Evolutionary conservation across 148 eudicot genomes (phyloP), one percentile per base, ranked within the genome.

Genomic region (Nepenthes gracilis): DNA sequence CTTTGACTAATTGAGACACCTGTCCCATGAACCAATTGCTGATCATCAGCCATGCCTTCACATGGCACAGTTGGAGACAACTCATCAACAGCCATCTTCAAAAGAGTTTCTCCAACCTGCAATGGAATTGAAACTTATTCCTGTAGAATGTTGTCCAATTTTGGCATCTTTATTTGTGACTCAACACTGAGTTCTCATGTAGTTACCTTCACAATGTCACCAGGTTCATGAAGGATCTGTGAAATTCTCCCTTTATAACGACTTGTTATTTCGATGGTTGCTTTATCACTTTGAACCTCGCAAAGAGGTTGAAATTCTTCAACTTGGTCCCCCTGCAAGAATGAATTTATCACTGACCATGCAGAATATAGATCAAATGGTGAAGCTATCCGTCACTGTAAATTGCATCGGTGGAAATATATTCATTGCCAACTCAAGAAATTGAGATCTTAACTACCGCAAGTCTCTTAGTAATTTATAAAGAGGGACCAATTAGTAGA

Each of bases 241-340:
- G 70, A 72, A 68, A 89, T 77, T 73, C 75, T 85, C 70, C 99
- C 99, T 62, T 66, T 86, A 72, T 94, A 94, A 33, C 96, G 95
- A 73, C 99, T 94, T 0, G 99, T 94, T 40, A 94, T 94, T 79
- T 89, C 99, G 55, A 94, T 89, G 8, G 99, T 94, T 11, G 99
- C 99, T 81, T 94, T 94, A 69, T 94, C 99, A 77, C 99, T 94
- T 72, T 94, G 99, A 73, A 94, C 99, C 80, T 89, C 97, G 76
- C 99, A 94, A 72, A 89, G 91, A 33, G 87, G 95, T 64, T 93
- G 96, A 64, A 88, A 92, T 73, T 92, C 98, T 60, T 88, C 94
- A 64, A 92, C 82, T 70, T 80, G 69, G 33, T 88, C 94, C 50
- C 90, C 98, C 98, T 92, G 78, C 65, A 68, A 67, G 58, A 62